Evolutionary conservation across 2,329 filamentous ascomycete species (phyloP).

Genomic region (Coniochaeta sp.): DNA sequence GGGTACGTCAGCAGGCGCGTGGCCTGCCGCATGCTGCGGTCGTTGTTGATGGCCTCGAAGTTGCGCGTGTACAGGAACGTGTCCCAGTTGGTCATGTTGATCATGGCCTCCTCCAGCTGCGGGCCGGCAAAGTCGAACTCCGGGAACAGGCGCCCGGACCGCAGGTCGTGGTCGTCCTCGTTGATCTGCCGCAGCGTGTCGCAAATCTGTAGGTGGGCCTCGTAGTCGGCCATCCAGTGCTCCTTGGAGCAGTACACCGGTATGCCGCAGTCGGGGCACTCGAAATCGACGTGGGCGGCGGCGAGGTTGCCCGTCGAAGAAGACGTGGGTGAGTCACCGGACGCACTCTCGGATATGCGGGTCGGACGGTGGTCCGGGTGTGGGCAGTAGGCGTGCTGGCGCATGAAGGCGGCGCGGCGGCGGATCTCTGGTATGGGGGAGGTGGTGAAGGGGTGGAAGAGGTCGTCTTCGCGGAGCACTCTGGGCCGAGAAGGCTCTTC

Average conservation of each 20-base stretch:
- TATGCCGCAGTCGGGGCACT: conserved; percentile 93
- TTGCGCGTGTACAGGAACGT: conserved; percentile 90
- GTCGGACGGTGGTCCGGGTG: conserved; percentile 81
- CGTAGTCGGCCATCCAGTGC: conserved; percentile 95
- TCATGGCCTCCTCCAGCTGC: conserved; percentile 84
- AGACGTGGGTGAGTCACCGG: conserved; percentile 49
- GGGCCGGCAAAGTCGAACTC: conserved; percentile 88
- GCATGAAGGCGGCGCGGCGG: conserved; percentile 81
- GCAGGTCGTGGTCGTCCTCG: conserved; percentile 93
- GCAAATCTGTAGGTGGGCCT: conserved; percentile 85
- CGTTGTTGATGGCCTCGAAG: conserved; percentile 84
- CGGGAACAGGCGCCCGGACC: conserved; percentile 83
- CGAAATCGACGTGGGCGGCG: conserved; percentile 80
- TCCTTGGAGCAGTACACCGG: conserved; percentile 90
- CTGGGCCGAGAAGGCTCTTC: conserved; percentile 13
- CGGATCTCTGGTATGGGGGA: conserved; percentile 88
- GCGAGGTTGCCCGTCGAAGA: conserved; percentile 45
- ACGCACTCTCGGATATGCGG: conserved; percentile 56
- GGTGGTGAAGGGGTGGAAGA: conserved; percentile 87
- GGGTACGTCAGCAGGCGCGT: conserved; percentile 93
- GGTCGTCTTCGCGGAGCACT: conserved; percentile 62
- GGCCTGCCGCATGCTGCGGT: conserved; percentile 85
- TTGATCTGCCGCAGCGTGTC: conserved; percentile 90
- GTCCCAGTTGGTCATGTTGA: conserved; percentile 99
- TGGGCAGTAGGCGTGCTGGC: conserved; percentile 86